Percentiles rank a stretch among this genome's conserved stretches.
Conservation (phyloP, 345 rosid genomes). For the Clarkia xantiana region DNA sequence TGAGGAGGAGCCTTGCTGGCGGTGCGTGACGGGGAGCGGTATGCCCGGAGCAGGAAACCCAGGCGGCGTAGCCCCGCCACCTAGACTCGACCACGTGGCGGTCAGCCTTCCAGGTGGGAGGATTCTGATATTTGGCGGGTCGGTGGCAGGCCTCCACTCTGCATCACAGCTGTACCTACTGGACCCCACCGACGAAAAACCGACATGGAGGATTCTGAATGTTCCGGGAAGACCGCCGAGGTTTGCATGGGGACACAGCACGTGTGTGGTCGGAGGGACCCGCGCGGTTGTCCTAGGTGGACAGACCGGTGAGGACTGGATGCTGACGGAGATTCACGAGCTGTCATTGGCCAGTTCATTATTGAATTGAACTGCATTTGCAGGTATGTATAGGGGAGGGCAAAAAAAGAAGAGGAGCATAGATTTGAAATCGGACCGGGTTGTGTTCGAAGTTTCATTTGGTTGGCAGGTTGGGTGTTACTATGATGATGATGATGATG, state of each 20-base stretch:
- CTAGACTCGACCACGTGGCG: conserved; percentile 83
- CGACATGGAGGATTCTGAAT: conserved; percentile 77
- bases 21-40: conserved; percentile 63
- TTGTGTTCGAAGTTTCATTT: no score
- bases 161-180: conserved; percentile 80
- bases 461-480: no score
- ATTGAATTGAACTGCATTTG: conserved; percentile 3
- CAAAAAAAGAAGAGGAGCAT: background rate
- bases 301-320: conserved; percentile 91
- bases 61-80: conserved; percentile 77
- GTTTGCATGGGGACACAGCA: conserved; percentile 92
- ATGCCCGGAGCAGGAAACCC: conserved; percentile 90
- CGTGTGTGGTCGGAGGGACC: conserved; percentile 86
- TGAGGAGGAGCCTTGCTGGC: conserved; percentile 83
- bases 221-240: conserved; percentile 72
- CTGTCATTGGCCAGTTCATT: conserved; percentile 49
- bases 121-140: conserved; percentile 71
- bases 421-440: no score
- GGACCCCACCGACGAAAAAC: conserved; percentile 81
- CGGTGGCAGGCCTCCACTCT: conserved; percentile 82
- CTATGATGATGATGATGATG: no score
- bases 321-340: conserved; percentile 81
- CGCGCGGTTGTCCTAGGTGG: conserved; percentile 81
- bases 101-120: conserved; percentile 75
- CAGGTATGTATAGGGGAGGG: conserved; percentile 13